Evolutionary conservation across 1,284 basidiomycete genomes (phyloP).

Genomic region (Chalciporus sp.): DNA sequence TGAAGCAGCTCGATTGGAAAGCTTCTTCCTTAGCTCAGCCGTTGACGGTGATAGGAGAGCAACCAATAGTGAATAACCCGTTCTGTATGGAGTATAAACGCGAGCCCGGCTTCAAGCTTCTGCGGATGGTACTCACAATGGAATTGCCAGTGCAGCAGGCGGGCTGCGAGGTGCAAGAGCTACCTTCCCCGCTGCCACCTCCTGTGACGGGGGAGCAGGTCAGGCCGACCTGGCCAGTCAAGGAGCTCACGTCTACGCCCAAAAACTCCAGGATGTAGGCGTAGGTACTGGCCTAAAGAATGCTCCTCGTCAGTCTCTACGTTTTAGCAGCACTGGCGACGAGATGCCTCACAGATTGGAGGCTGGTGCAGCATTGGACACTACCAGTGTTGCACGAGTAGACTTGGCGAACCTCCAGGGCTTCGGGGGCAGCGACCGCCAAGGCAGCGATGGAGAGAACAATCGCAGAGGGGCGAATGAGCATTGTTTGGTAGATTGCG

Average conservation of each 20-base stretch:
- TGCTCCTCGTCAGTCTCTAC: neutral
- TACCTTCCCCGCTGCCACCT: no score
- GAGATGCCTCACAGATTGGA: constrained; percentile 1
- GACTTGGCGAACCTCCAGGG: constrained; percentile 4
- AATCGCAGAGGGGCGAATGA: constrained; percentile 8
- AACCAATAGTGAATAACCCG: constrained; percentile 14
- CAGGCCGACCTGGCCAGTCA: constrained; percentile 8
- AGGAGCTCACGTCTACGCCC: no score
- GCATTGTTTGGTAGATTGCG: constrained; percentile 13
- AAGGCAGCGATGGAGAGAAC: constrained; percentile 12
- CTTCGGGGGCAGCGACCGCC: constrained; percentile 9
- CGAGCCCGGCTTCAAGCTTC: neutral
- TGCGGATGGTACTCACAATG: constrained; percentile 14
- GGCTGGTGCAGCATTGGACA: constrained; percentile 17
- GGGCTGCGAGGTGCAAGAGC: constrained; percentile 14
- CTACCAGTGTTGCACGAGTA: constrained; percentile 17
- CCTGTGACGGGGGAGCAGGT: constrained; percentile 12
- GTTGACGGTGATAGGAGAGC: constrained; percentile 14
- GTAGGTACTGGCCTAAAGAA: no score
- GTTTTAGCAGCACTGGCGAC: neutral
- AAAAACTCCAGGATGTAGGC: no score
- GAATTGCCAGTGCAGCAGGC: constrained; percentile 20
- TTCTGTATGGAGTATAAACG: constrained; percentile 1
- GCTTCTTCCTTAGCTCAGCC: neutral
- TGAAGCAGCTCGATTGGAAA: no score